A percentile compares a stretch with the other conserved stretches of the same genome.
Conservation (phyloP, 2,329 filamentous ascomycete genomes). For the Trichophyton mentagrophytes region DNA sequence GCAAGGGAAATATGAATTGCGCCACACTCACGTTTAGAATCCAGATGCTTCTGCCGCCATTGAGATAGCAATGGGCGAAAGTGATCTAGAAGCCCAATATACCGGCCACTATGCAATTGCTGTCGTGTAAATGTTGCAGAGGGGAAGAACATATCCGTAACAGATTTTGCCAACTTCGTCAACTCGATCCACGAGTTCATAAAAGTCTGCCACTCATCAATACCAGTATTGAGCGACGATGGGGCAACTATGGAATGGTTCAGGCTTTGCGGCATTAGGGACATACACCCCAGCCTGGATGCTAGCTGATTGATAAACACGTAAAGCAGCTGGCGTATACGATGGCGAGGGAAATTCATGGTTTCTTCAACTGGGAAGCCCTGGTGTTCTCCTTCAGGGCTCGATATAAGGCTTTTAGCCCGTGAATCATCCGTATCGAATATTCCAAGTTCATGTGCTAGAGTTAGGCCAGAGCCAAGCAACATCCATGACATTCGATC, state of each 20-base stretch:
- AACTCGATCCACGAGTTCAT: constrained; percentile 42
- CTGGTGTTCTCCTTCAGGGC: constrained; percentile 9
- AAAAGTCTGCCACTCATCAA: constrained; percentile 39
- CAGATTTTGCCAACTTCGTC: constrained; percentile 38
- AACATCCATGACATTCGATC: constrained; percentile 51
- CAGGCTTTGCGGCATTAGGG: constrained; percentile 38
- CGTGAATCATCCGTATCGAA: constrained; percentile 31
- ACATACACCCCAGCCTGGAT: constrained; percentile 41
- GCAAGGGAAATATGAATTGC: background rate
- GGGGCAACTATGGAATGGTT: constrained; percentile 29
- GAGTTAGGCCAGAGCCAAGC: constrained; percentile 40
- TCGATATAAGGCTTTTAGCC: constrained; percentile 13
- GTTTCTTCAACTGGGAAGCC: constrained; percentile 18
- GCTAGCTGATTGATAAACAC: constrained; percentile 41
- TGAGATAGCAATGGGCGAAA: constrained; percentile 31
- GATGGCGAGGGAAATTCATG: constrained; percentile 21
- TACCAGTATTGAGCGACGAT: constrained; percentile 21
- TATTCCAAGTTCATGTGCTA: constrained; percentile 42
- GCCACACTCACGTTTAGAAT: constrained; percentile 9
- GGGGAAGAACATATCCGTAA: constrained; percentile 43
- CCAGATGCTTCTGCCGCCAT: constrained; percentile 30
- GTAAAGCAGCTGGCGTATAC: constrained; percentile 28
- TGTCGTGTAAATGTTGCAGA: constrained; percentile 29
- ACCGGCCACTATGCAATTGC: constrained; percentile 36
- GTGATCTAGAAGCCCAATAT: constrained; percentile 38